phyloP scores from a whole-genome alignment of 148 eudicot genomes.

The Camellia lanceoleosa region DNA sequence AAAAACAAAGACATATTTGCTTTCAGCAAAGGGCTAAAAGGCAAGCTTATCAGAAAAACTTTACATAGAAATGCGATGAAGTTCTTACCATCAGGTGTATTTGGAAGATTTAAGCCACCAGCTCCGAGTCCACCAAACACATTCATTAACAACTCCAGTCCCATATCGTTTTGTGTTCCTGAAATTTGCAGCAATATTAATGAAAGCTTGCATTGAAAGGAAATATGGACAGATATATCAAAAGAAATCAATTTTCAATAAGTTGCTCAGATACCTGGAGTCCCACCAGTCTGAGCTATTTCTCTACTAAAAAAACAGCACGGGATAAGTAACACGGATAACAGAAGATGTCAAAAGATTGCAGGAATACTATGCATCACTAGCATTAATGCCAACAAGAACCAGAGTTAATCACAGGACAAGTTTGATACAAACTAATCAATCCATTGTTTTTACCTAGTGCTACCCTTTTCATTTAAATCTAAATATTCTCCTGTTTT shows the following conservation, averaged over 20 bases:
- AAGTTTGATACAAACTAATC: background rate
- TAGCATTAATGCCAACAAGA: background rate
- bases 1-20: background rate
- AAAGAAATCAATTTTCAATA: background rate
- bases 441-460: background rate
- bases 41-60: background rate
- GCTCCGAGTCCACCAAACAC: conserved; percentile 94
- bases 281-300: conserved; percentile 53
- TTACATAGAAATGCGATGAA: background rate
- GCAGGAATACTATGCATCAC: background rate
- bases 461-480: background rate
- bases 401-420: background rate
- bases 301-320: conserved; percentile 47
- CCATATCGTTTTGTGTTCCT: conserved; percentile 64
- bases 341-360: background rate
- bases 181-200: conserved; percentile 14
- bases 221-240: background rate
- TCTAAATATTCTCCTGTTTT: too few species aligned
- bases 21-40: background rate
- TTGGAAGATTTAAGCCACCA: conserved; percentile 61
- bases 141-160: conserved; percentile 73
- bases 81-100: conserved; percentile 47
- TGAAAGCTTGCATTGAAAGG: background rate
- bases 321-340: background rate
- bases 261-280: conserved; percentile 45